Percentiles rank a stretch among this genome's conserved stretches.
Evolutionary conservation across 2,329 filamentous ascomycete species (phyloP).

Genomic region (Paramyrothecium sp.): DNA sequence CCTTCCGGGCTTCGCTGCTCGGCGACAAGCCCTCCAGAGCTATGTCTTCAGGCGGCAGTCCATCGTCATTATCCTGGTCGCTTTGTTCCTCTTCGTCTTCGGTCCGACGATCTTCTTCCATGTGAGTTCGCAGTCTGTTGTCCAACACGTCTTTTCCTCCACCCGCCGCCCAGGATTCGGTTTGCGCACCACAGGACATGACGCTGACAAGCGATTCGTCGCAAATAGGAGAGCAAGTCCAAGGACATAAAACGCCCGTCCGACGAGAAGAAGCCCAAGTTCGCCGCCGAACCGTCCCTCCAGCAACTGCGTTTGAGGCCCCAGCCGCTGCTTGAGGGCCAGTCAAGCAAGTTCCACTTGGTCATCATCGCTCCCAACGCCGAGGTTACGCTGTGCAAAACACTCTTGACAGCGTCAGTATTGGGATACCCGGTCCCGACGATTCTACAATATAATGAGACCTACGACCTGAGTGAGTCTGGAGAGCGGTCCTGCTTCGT

Average conservation of each 20-base stretch:
- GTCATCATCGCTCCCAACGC: conserved; percentile 22
- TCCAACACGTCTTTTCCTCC: no score
- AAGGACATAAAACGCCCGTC: neutral
- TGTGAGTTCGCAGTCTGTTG: neutral
- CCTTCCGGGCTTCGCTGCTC: neutral
- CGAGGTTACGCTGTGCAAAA: conserved; percentile 27
- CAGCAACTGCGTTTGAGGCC: neutral
- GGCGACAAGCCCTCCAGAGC: neutral
- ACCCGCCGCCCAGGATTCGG: neutral
- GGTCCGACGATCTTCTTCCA: neutral
- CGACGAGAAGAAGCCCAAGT: neutral
- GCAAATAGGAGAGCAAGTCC: neutral
- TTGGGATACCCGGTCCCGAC: conserved; percentile 25
- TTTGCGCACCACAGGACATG: neutral
- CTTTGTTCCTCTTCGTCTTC: neutral
- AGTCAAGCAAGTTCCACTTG: conserved; percentile 16
- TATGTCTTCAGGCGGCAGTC: conserved; percentile 1
- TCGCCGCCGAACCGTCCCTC: neutral
- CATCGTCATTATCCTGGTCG: neutral
- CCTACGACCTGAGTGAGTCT: conserved; percentile 11
- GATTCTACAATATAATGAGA: conserved; percentile 13
- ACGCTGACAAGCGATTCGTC: neutral
- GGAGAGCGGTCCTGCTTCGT: conserved; percentile 10
- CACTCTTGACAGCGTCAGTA: conserved; percentile 22
- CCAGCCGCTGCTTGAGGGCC: neutral